Evolutionary conservation across 805 yeast species (phyloP), one percentile per base, ranked within the genome.

Genomic region (Wickerhamiella kurtzmanii): DNA sequence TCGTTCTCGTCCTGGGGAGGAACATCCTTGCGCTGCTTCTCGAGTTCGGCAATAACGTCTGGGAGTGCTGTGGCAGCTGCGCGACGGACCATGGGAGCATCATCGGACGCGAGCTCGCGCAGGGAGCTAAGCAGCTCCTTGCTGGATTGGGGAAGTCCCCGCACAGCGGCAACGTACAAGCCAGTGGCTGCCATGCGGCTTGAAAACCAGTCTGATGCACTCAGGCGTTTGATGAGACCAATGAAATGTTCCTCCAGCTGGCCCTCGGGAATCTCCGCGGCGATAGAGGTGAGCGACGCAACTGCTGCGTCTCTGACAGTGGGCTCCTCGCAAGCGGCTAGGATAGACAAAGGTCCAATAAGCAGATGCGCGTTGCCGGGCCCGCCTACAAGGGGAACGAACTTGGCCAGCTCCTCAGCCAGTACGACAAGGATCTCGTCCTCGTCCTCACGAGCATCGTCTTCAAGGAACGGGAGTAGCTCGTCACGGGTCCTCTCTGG

Each of bases 41-140:
- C 50, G 48, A 82, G 71, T 44, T 76, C 66, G 53, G 79, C 77
- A 52, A 89, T 76, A 47, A 89, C 67, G 35, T 64, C 69, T 2
- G 98, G 96, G 55, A 92, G 73, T 58, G 82, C 76, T 38, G 77
- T 76, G 4, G 95, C 97, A 15, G 96, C 94, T 8, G 95, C 82
- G 61, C 96, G 80, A 65, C 95, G 79, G 18, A 92, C 97, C 96
- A 92, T 87, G 51, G 99, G 98, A 17, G 95, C 84, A 49, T 92
- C 98, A 64, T 92, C 97, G 53, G 74, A 75, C 43, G 83, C 76
- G 55, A 92, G 70, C 54, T 79, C 82, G 49, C 76, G 70, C 64
- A 80, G 89, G 40, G 80, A 65, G 37, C 73, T 71, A 52, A 87
- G 71, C 49, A 92, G 69, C 44, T 77, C 79, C 39, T 72, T 72